A percentile compares a stretch with the other conserved stretches of the same genome.
Evolutionary conservation across 2,329 filamentous ascomycete species (phyloP).

Genomic region (Colletotrichum orbiculare): DNA sequence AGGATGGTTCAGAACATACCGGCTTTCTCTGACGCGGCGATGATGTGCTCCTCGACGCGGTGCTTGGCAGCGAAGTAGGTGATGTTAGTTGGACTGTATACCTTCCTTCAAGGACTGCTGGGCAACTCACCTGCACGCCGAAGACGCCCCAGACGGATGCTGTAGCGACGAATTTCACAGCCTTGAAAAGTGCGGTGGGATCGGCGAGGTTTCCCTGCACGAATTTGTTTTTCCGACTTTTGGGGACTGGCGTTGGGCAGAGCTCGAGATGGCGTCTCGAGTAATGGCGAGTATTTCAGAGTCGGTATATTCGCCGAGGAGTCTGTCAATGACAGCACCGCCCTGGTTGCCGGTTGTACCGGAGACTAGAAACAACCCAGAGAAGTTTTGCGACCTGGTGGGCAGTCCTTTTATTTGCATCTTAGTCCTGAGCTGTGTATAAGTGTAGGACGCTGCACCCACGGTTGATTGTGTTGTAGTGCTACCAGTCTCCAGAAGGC

Average conservation of each 20-base stretch:
- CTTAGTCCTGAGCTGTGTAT: too few species aligned
- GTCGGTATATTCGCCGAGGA: constrained; percentile 44
- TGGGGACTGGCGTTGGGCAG: constrained; percentile 11
- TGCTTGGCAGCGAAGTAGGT: constrained; percentile 72
- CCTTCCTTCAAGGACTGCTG: constrained; percentile 10
- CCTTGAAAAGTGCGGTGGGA: constrained; percentile 59
- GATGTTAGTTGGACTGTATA: constrained; percentile 62
- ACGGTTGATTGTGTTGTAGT: too few species aligned
- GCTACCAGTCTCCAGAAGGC: too few species aligned
- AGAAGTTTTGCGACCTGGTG: too few species aligned
- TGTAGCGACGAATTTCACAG: constrained; percentile 43
- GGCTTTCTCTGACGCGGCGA: constrained; percentile 49
- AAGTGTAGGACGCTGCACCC: too few species aligned
- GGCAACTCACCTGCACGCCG: constrained; percentile 62
- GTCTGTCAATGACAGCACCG: constrained; percentile 46
- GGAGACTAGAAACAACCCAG: constrained; percentile 34
- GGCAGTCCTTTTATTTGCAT: too few species aligned
- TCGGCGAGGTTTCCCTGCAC: constrained; percentile 69
- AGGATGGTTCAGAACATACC: constrained; percentile 51
- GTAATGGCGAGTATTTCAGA: constrained; percentile 70
- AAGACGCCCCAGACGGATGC: constrained; percentile 68
- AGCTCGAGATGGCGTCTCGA: constrained; percentile 60
- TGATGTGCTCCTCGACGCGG: constrained; percentile 69
- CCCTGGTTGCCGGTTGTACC: constrained; percentile 54
- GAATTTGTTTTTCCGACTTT: constrained; percentile 61